phyloP scores from a whole-genome alignment of 352 stramenopile genomes.

The Phytophthora brassicae region DNA sequence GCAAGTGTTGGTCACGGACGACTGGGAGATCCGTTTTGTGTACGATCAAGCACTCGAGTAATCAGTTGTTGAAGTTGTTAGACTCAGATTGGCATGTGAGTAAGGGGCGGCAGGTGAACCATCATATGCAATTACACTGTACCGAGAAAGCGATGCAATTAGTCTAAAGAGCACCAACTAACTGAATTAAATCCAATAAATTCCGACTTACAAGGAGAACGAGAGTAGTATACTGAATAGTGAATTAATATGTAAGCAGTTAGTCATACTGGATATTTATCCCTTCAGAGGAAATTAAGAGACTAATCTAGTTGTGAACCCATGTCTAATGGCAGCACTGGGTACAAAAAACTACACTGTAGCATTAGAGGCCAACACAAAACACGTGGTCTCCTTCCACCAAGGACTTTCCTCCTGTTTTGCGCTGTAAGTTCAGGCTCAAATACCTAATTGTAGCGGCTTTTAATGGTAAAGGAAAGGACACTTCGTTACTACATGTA shows the following conservation, averaged over 20 bases:
- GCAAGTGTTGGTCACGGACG: constrained; percentile 58
- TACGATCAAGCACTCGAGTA: constrained; percentile 40
- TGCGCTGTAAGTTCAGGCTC: no score
- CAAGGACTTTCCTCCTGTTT: background rate
- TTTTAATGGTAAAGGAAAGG: constrained; percentile 1
- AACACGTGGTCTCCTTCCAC: background rate
- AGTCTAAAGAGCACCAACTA: no score
- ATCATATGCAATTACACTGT: constrained; percentile 7
- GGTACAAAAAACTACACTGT: no score
- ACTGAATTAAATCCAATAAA: background rate
- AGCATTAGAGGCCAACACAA: background rate
- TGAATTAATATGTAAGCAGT: background rate
- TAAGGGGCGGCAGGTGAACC: constrained; percentile 4
- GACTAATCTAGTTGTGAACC: no score
- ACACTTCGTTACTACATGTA: constrained; percentile 17
- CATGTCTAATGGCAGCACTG: no score
- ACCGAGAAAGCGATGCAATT: background rate
- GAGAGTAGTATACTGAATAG: background rate
- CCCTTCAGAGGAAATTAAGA: background rate
- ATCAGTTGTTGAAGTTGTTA: constrained; percentile 24
- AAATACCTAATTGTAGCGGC: background rate
- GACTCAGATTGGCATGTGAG: constrained; percentile 13
- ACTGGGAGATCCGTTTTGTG: constrained; percentile 70
- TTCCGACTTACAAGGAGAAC: background rate
- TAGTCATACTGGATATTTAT: background rate